Evolutionary conservation across 352 stramenopile genomes (phyloP).

Genomic region (Phytophthora colocasiae): DNA sequence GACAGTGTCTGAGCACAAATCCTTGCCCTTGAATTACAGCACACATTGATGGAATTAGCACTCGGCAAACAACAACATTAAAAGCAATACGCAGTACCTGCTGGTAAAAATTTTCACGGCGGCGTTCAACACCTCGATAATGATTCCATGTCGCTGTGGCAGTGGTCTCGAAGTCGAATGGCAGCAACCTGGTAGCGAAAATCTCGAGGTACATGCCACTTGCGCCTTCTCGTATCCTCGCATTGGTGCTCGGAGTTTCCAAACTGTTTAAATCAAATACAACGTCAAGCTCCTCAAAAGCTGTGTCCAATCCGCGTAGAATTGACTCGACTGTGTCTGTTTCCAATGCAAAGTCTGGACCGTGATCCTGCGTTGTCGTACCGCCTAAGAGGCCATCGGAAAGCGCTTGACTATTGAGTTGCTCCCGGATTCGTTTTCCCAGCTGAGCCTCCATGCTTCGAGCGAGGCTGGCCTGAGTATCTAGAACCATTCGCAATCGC

Average conservation of each 20-base stretch:
- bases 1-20: slow-evolving; percentile 52
- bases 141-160: slow-evolving; percentile 48
- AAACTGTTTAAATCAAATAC: slow-evolving; percentile 40
- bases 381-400: slow-evolving; percentile 4
- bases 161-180: slow-evolving; percentile 45
- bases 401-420: slow-evolving; percentile 16
- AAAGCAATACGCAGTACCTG: background rate
- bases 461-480: slow-evolving; percentile 40
- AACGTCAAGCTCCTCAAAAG: slow-evolving; percentile 35
- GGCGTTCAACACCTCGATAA: slow-evolving; percentile 40
- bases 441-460: slow-evolving; percentile 37
- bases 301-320: slow-evolving; percentile 38
- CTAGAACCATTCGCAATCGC: slow-evolving; percentile 36
- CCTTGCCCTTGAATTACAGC: slow-evolving; percentile 26
- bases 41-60: too few species aligned
- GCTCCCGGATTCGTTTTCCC: slow-evolving; percentile 22
- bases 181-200: slow-evolving; percentile 45
- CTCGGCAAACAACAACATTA: too few species aligned
- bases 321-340: slow-evolving; percentile 38
- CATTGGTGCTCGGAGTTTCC: slow-evolving; percentile 26
- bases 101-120: slow-evolving; percentile 22
- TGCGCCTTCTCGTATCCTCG: slow-evolving; percentile 35
- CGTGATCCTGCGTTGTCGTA: slow-evolving; percentile 1
- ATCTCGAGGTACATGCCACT: slow-evolving; percentile 51
- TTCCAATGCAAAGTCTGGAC: slow-evolving; percentile 31